phyloP scores from a whole-genome alignment of 192 early-diverging fungal genomes.

The Chytriomyces sp. region DNA sequence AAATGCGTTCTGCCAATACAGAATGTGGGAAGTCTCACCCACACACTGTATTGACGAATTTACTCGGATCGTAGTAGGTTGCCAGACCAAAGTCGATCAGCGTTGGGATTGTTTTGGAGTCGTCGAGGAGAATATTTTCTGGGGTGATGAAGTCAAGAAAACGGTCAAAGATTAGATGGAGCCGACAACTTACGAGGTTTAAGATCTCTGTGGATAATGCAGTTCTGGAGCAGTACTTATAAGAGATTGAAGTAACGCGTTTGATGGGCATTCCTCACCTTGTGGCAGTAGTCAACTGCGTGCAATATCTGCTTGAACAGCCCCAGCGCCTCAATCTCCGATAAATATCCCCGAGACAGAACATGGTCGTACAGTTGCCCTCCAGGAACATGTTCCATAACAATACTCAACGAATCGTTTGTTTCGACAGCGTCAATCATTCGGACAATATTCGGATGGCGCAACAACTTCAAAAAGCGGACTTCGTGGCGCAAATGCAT shows the following conservation, averaged over 20 bases:
- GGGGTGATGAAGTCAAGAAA: constrained; percentile 10
- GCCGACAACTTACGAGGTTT: constrained; percentile 44
- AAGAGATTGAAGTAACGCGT: too few relatives aligned
- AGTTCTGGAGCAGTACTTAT: background rate
- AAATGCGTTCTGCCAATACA: constrained; percentile 40
- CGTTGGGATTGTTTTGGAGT: constrained; percentile 34
- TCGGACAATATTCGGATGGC: constrained; percentile 74
- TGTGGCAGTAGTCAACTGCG: constrained; percentile 50
- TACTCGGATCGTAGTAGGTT: constrained; percentile 24
- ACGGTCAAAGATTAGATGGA: constrained; percentile 16
- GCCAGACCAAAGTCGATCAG: constrained; percentile 55
- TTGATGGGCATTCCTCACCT: too few relatives aligned
- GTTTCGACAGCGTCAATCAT: constrained; percentile 81
- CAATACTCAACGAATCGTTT: constrained; percentile 72
- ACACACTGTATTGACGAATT: constrained; percentile 46
- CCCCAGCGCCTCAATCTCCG: constrained; percentile 35
- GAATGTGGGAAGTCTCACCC: constrained; percentile 17
- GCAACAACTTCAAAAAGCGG: constrained; percentile 54
- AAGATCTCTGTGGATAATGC: constrained; percentile 50
- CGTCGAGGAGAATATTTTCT: constrained; percentile 55
- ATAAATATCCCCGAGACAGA: constrained; percentile 56
- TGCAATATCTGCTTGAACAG: constrained; percentile 46
- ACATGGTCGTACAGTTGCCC: constrained; percentile 89
- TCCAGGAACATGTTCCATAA: constrained; percentile 74
- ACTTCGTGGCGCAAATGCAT: constrained; percentile 44